Evolutionary conservation across 768 basidiomycete genomes (phyloP), one percentile per base, ranked within the genome.

Genomic region (Hygrophoropsis aurantiaca): DNA sequence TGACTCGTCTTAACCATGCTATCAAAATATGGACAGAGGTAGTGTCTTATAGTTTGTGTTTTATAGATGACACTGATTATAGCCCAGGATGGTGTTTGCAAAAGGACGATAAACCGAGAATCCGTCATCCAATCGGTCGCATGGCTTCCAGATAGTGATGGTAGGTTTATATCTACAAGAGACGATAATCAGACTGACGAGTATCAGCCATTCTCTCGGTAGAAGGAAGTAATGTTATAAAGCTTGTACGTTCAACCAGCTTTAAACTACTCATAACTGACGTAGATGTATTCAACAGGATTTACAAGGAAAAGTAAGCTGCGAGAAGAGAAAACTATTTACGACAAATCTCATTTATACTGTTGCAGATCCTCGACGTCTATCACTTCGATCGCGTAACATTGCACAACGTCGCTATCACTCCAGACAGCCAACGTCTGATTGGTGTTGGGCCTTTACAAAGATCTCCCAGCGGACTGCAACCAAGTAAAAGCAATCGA

Each of bases 21-120:
- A 65, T 80, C 47, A 80, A 81, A 58, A 64, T 80, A 42, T 80
- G 78, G 78, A 74, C 67, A 4, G 73, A 75, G 61, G 77, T 78
- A 46, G 40, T 65, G 7, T 13, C 13, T 30, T 7, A 13, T 30
- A 13, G 27, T 13, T 30, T 13, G 7, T 13, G 27, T 13, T 7
- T 30, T 7, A 30, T 44, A 38, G 44, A 34, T 15, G 21, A 44
- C 47, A 20, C 39, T 51, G 41, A 53, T 44, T 45, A 45, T 9
- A 33, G 10, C 27, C 30, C 40, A 80, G 77, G 71, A 75, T 16
- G 78, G 79, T 37, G 74, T 79, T 36, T 77, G 77, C 55, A 69
- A 58, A 49, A 71, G 66, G 54, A 79, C 74, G n/a, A 80, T 80
- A 48, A 74, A 76, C 41, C 70, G 79, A 8, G 64, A 64, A 40